Base-by-base conservation (phyloP, 306 rosid genomes). In the Prunus davidiana region DNA sequence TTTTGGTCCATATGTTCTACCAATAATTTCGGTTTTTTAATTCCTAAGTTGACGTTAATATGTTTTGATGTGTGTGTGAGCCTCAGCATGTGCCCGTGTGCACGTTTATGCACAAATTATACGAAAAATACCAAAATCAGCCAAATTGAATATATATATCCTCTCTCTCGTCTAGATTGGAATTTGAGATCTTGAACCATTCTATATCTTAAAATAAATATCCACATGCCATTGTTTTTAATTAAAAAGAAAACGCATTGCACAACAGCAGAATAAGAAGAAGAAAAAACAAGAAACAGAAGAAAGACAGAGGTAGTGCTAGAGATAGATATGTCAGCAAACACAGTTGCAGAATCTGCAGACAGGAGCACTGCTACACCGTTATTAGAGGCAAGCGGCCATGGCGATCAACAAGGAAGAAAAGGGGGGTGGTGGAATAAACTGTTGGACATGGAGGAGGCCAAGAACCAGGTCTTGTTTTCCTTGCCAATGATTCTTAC, bases 401-500 rank as follows among this genome's bases (percentile, higher is more conserved):
- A 57, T 34, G 81, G 71, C 8, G 3, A 28, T 62, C 20, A 14
- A 24, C 51, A 68, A 12, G 72, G 73, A 67, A 56, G 5, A 32
- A 60, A 54, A 19, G 64, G 15, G 47, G 18, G 65, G 12, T 91
- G 93, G 89, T 86, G 88, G 90, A 73, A 81, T 62, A 90, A 78
- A 77, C 15, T 91, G 11, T 34, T 91, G 84, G 97, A 88, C 52
- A 0, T 79, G 61, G 88, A 79, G 38, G 98, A 94, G 78, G 86
- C 90, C 13, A 91, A 84, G 80, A 50, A 64, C 6, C 94, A 91
- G 74, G 34, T 85, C 11, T 14, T 74, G 52, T 77, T 91, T 76
- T 87, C 96, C 1, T 63, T 94, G 0, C 97, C 97, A 0, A 87
- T 94, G 97, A 85, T 94, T 78, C 84, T 94, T 6, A 91, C 97